These are phyloP conservation scores for Penicillium sp. DNA, from an alignment of 2,329 filamentous ascomycete species.

Conservation along the genomic window DNA sequence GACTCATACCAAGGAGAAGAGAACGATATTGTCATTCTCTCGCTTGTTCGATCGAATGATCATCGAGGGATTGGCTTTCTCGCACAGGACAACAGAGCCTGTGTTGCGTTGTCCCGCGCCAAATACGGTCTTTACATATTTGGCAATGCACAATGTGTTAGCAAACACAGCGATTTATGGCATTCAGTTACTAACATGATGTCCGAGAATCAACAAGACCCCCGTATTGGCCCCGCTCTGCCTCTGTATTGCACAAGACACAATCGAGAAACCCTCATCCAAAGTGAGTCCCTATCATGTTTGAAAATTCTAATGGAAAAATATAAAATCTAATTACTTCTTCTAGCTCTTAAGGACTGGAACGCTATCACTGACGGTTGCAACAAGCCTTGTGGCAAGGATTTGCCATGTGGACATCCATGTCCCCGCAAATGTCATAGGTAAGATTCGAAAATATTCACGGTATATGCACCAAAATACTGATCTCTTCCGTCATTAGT, in stretches of 20 bases:
- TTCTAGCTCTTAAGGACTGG: constrained; percentile 48
- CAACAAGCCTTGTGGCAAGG: constrained; percentile 46
- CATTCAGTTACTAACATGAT: constrained; percentile 50
- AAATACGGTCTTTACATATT: constrained; percentile 81
- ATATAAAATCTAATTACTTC: not conserved
- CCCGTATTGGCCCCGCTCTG: constrained; percentile 52
- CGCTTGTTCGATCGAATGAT: constrained; percentile 70
- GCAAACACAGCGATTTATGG: constrained; percentile 53
- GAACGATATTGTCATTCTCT: constrained; percentile 79
- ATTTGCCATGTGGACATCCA: constrained; percentile 52
- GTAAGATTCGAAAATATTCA: constrained; percentile 31
- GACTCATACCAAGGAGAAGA: constrained; percentile 92
- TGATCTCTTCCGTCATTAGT: not conserved
- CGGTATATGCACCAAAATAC: not conserved
- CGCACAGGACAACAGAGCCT: constrained; percentile 61
- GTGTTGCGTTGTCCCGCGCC: constrained; percentile 68
- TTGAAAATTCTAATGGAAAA: not conserved
- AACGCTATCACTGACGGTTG: constrained; percentile 55
- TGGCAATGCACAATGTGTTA: constrained; percentile 65
- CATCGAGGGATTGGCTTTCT: constrained; percentile 69
- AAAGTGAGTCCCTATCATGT: constrained; percentile 29
- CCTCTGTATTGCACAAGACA: constrained; percentile 67
- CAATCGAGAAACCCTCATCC: constrained; percentile 51
- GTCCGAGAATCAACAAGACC: constrained; percentile 25
- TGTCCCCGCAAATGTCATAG: constrained; percentile 56